Percentiles rank a stretch among this genome's conserved stretches.
Evolutionary conservation across 2,329 filamentous ascomycete genomes (phyloP).

Genomic region (Cryoendolithus antarcticus): DNA sequence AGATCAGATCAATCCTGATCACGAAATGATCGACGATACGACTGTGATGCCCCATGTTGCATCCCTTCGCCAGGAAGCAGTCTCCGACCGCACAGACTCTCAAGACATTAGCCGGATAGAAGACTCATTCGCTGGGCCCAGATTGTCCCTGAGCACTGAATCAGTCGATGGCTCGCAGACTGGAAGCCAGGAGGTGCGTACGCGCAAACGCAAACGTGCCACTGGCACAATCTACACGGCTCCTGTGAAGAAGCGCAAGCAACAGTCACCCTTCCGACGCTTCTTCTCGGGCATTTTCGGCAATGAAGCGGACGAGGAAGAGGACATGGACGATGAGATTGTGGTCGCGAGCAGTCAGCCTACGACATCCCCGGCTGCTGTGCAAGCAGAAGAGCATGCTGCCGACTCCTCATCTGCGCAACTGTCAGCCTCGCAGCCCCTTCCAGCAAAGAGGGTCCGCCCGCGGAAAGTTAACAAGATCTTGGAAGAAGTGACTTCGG

Average conservation of each 20-base stretch:
- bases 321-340: constrained; percentile 29
- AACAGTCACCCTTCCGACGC: constrained; percentile 17
- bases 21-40: constrained; percentile 1
- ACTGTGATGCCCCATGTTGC: constrained; percentile 1
- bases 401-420: too few species aligned
- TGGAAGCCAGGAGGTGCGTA: background rate
- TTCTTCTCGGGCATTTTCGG: constrained; percentile 14
- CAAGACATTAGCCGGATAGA: constrained; percentile 22
- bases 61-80: background rate
- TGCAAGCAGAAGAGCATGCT: background rate
- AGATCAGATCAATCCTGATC: background rate
- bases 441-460: too few species aligned
- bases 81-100: background rate
- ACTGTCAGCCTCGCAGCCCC: too few species aligned
- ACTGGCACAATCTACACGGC: constrained; percentile 5
- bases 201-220: constrained; percentile 18
- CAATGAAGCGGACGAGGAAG: constrained; percentile 16
- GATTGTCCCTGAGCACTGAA: background rate
- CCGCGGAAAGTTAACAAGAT: too few species aligned
- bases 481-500: too few species aligned
- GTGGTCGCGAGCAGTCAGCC: constrained; percentile 22
- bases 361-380: constrained; percentile 3
- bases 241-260: constrained; percentile 16
- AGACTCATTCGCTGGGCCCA: constrained; percentile 22
- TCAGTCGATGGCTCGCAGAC: background rate